Evolutionary conservation across 2,329 filamentous ascomycete species (phyloP).

Genomic region (Sporothrix sp.): DNA sequence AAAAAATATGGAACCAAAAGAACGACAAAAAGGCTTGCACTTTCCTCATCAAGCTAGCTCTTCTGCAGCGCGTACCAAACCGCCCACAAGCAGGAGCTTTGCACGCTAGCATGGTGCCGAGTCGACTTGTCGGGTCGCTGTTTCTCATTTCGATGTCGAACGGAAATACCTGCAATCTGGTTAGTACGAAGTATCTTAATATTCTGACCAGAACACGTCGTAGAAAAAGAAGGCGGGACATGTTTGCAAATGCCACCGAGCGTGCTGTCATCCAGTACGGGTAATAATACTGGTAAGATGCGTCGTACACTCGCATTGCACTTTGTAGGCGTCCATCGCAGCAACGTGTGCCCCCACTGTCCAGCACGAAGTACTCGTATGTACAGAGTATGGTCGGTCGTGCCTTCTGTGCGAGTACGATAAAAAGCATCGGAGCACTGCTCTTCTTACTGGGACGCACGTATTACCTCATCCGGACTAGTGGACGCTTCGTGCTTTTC

Average conservation of each 20-base stretch:
- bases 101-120: background rate
- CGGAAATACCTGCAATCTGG: background rate
- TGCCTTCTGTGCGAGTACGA: too few species aligned
- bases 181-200: background rate
- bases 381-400: too few species aligned
- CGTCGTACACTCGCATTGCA: background rate
- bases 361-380: constrained; percentile 6
- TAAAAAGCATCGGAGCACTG: background rate
- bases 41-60: background rate
- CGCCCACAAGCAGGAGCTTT: background rate
- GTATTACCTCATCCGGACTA: constrained; percentile 7
- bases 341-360: constrained; percentile 1
- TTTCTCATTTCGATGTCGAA: background rate
- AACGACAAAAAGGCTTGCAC: background rate
- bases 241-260: too few species aligned
- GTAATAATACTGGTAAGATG: too few species aligned
- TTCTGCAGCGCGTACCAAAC: background rate
- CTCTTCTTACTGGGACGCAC: background rate
- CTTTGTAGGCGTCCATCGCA: background rate
- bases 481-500: background rate
- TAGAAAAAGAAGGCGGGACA: too few species aligned
- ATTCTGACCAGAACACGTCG: too few species aligned
- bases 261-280: too few species aligned
- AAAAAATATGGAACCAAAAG: background rate
- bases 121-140: background rate